These are phyloP conservation scores for Volvox carteri DNA, from an alignment of 163 green algal genomes.

Conservation along the genomic window DNA sequence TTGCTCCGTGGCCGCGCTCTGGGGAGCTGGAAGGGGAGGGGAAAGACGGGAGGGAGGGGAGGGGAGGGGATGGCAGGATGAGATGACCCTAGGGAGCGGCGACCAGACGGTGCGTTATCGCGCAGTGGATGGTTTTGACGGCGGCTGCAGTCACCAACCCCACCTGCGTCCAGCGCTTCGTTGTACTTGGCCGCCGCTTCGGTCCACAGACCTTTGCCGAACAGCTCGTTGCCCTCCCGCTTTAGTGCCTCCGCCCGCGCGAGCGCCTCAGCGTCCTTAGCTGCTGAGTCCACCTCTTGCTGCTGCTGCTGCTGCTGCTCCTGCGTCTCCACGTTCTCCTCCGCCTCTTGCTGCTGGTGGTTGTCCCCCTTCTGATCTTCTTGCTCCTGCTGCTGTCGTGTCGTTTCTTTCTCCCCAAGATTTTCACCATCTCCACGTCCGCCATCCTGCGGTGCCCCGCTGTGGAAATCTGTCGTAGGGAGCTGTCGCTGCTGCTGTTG, in stretches of 20 bases:
- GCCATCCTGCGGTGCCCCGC: too few species aligned
- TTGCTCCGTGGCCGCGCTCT: conserved; percentile 58
- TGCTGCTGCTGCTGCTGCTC: not conserved
- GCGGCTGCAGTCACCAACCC: too few species aligned
- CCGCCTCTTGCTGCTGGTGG: not conserved
- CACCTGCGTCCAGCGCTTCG: conserved; percentile 58
- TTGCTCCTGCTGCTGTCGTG: not conserved
- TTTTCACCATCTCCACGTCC: not conserved
- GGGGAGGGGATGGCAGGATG: not conserved
- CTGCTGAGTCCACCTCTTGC: not conserved
- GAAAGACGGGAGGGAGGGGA: not conserved
- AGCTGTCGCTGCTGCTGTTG: too few species aligned
- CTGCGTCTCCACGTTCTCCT: not conserved
- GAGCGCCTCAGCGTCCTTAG: conserved; percentile 53
- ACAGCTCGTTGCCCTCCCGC: conserved; percentile 81
- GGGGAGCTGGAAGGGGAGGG: conserved; percentile 15
- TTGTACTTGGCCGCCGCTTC: conserved; percentile 71
- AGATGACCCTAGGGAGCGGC: not conserved
- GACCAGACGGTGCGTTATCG: too few species aligned
- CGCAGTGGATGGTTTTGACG: too few species aligned
- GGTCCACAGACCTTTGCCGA: conserved; percentile 58
- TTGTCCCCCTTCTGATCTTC: not conserved
- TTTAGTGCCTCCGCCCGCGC: conserved; percentile 74
- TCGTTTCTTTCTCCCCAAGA: not conserved
- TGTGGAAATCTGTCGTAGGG: too few species aligned